These are phyloP conservation scores for Dimocarpus longan DNA, from an alignment of 345 rosid genomes.

Conservation along the genomic window DNA sequence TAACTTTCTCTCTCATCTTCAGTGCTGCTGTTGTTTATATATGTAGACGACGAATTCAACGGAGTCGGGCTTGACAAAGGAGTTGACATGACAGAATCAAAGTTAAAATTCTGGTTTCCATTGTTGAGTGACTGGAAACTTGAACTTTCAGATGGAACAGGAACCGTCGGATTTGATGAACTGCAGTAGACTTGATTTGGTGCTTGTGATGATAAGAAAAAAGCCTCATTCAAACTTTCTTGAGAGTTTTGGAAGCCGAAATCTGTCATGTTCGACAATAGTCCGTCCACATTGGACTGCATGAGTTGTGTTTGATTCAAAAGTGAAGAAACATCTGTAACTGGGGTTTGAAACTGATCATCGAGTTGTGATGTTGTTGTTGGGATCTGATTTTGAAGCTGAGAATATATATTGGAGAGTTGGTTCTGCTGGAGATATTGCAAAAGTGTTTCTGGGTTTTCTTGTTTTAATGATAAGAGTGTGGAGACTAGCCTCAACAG, in stretches of 20 bases:
- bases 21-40: slow-evolving; percentile 49
- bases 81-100: slow-evolving; percentile 62
- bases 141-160: slow-evolving; percentile 32
- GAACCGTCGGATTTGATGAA: slow-evolving; percentile 17
- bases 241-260: slow-evolving; percentile 28
- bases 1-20: slow-evolving; percentile 73
- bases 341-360: slow-evolving; percentile 24
- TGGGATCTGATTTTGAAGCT: slow-evolving; percentile 29
- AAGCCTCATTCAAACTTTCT: slow-evolving; percentile 20
- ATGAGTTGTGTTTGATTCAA: slow-evolving; percentile 33
- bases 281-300: slow-evolving; percentile 26
- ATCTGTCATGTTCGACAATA: slow-evolving; percentile 23
- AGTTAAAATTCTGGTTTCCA: slow-evolving; percentile 41
- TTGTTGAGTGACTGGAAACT: slow-evolving; percentile 32
- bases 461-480: slow-evolving; percentile 49
- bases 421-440: slow-evolving; percentile 49
- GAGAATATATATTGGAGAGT: slow-evolving; percentile 13
- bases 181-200: slow-evolving; percentile 21
- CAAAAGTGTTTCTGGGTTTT: slow-evolving; percentile 41
- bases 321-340: slow-evolving; percentile 20
- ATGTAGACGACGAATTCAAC: slow-evolving; percentile 52
- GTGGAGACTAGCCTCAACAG: slow-evolving; percentile 43
- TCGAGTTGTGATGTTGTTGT: slow-evolving; percentile 13
- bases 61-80: slow-evolving; percentile 56
- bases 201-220: slow-evolving; percentile 21